Percentiles rank a stretch among this genome's conserved stretches.
Conservation (phyloP, 768 basidiomycete genomes). For the Nevesoporus exiguus region DNA sequence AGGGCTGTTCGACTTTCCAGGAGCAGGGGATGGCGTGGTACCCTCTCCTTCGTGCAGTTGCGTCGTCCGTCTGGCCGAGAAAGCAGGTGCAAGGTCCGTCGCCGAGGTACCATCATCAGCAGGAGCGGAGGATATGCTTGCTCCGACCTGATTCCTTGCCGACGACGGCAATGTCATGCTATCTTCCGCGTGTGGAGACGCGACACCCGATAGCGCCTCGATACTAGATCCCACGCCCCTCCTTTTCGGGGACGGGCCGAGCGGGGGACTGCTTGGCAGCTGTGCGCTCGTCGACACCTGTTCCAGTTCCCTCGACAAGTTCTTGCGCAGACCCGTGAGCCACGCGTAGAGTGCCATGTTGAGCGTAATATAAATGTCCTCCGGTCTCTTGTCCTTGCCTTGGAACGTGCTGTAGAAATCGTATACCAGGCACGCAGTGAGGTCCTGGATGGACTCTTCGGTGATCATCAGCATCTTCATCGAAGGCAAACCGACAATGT, state of each 20-base stretch:
- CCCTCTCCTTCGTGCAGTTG: constrained; percentile 18
- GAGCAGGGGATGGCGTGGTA: not conserved
- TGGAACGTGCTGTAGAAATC: constrained; percentile 73
- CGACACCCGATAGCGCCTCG: constrained; percentile 10
- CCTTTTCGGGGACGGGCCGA: constrained; percentile 33
- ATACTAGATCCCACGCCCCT: constrained; percentile 27
- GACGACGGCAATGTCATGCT: not conserved
- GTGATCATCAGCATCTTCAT: constrained; percentile 82
- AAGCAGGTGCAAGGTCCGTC: not conserved
- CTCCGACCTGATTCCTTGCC: constrained; percentile 10
- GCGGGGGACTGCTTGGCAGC: constrained; percentile 28
- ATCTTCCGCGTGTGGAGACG: constrained; percentile 10
- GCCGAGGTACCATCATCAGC: constrained; percentile 7
- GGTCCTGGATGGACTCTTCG: constrained; percentile 49
- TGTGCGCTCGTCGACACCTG: constrained; percentile 59
- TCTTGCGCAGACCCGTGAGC: constrained; percentile 76
- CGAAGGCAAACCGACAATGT: constrained; percentile 74
- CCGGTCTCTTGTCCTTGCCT: constrained; percentile 50
- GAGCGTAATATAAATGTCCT: constrained; percentile 82
- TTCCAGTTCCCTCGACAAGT: constrained; percentile 72
- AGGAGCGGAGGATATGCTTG: not conserved
- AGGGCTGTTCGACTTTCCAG: not conserved
- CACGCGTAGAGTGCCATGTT: constrained; percentile 81
- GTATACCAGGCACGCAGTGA: constrained; percentile 48
- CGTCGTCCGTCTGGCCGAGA: constrained; percentile 9